Base-by-base conservation (phyloP, 441 rosid genomes). In the Manihot esculenta region DNA sequence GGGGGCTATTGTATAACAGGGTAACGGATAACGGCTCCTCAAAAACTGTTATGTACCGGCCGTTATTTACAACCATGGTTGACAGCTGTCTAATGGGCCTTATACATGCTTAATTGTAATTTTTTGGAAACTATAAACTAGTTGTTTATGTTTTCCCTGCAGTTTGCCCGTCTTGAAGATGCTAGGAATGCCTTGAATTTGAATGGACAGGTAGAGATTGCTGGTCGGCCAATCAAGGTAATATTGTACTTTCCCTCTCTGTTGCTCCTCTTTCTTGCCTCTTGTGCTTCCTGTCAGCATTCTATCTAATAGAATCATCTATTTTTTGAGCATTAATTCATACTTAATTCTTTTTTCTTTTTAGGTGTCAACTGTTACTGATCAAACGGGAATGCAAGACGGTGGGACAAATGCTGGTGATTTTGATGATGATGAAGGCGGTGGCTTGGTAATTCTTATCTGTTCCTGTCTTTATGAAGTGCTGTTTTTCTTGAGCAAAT, bases 91-190 rank as follows among this genome's bases (percentile, higher is more conserved):
- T 27, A 44, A 12, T 41, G 47, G 66, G 21, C 44, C 44, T 20
- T 59, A 3, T 5, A 5, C 5, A 21, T 18, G 66, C 30, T 33
- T 33, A 26, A 33, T 41, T 8, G 21, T 30, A 62, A 59, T 35
- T 30, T 12, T 42, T 17, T 35, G 50, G 27, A 65, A 71, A 59
- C 45, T 44, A 14, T 66, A 2, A 27, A 12, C 1, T 75, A 69
- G 68, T 67, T 30, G 9, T 47, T 1, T 72, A 38, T 21, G 8
- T 13, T 68, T 68, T 41, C 51, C 7, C 72, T 80, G 51, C 81
- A 96, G 99, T 96, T 93, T 76, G 91, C 91, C 20, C 97, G 96
- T 51, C 93, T 96, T 76, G 99, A 93, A 79, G 98, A 96, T 90
- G 94, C 98, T 66, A 87, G 86, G 73, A 90, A 89, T 83, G 98